Conservation (phyloP, 345 rosid species). For the Passiflora organensis region DNA sequence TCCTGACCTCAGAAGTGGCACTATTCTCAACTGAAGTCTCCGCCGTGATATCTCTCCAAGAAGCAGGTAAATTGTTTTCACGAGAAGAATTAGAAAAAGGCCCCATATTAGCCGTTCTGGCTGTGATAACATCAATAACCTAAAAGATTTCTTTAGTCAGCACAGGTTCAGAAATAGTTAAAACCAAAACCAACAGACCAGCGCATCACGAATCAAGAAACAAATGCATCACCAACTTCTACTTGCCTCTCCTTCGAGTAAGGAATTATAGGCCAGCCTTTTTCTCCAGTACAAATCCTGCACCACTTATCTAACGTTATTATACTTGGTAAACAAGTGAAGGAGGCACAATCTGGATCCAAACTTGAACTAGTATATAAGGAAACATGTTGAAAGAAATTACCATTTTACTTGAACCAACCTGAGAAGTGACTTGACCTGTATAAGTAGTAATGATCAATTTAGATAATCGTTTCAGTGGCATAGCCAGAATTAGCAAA, state of each 20-base stretch:
- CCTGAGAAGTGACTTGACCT: conserved; percentile 38
- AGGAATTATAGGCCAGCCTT: conserved; percentile 53
- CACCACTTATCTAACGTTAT: conserved; percentile 8
- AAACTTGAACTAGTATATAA: not conserved
- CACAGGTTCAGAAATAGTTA: not conserved
- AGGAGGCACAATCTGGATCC: not conserved
- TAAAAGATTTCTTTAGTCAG: conserved; percentile 22
- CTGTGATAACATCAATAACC: conserved; percentile 64
- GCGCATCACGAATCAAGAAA: not conserved
- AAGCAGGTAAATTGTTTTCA: conserved; percentile 66
- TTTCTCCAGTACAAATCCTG: conserved; percentile 88
- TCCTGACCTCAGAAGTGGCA: conserved; percentile 46
- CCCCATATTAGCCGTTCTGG: conserved; percentile 74
- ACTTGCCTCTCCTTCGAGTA: conserved; percentile 79
- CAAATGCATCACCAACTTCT: conserved; percentile 10
- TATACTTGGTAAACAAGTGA: conserved; percentile 9
- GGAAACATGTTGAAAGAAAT: not conserved
- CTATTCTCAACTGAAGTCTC: conserved; percentile 30
- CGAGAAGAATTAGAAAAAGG: conserved; percentile 74
- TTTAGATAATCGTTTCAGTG: too few relatives aligned
- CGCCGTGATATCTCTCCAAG: conserved; percentile 52
- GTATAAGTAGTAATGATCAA: conserved; percentile 17
- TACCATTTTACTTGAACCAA: conserved; percentile 49
- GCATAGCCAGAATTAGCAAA: too few relatives aligned
- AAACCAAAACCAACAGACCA: not conserved